A percentile compares a stretch with the other conserved stretches of the same genome.
These are phyloP conservation scores for Escallonia rubra DNA, from an alignment of 129 eudicot genomes.

Conservation along the genomic window DNA sequence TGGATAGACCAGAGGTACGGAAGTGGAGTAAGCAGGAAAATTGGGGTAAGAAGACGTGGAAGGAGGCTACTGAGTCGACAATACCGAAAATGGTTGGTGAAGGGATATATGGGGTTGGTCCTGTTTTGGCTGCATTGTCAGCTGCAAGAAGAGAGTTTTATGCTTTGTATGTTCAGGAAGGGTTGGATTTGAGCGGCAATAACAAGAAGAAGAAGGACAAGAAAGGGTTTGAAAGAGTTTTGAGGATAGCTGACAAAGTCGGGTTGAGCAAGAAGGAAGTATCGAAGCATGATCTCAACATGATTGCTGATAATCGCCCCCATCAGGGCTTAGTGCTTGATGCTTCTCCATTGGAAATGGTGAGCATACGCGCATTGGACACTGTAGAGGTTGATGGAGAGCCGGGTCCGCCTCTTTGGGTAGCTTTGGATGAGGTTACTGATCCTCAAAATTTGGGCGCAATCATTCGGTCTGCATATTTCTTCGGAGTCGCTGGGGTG, in stretches of 20 bases:
- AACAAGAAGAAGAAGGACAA: conserved; percentile 90
- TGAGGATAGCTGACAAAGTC: conserved; percentile 67
- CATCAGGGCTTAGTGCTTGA: conserved; percentile 92
- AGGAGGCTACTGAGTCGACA: conserved; percentile 79
- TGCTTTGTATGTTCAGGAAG: conserved; percentile 73
- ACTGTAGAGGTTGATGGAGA: conserved; percentile 38
- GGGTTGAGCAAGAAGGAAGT: conserved; percentile 59
- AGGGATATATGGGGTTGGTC: conserved; percentile 88
- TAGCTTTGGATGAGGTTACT: conserved; percentile 92
- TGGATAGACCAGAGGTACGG: conserved; percentile 44
- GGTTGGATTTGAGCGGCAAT: conserved; percentile 66
- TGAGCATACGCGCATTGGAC: conserved; percentile 64
- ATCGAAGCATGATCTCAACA: conserved; percentile 90
- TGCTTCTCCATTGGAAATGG: conserved; percentile 95
- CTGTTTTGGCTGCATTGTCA: conserved; percentile 82
- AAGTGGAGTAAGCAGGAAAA: conserved; percentile 68
- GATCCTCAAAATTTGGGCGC: conserved; percentile 98
- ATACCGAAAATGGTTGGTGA: conserved; percentile 83
- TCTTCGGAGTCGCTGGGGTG: conserved; percentile 87
- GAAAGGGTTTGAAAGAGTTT: conserved; percentile 77
- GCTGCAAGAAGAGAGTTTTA: conserved; percentile 85
- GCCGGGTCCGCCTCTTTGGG: conserved; percentile 57
- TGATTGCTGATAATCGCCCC: conserved; percentile 83
- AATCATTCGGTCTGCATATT: conserved; percentile 79
- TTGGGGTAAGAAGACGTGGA: conserved; percentile 84